A percentile compares a stretch with the other conserved stretches of the same genome.
Evolutionary conservation across 78 protist species (phyloP).

Genomic region (Dictyostelium brefeldianum): DNA sequence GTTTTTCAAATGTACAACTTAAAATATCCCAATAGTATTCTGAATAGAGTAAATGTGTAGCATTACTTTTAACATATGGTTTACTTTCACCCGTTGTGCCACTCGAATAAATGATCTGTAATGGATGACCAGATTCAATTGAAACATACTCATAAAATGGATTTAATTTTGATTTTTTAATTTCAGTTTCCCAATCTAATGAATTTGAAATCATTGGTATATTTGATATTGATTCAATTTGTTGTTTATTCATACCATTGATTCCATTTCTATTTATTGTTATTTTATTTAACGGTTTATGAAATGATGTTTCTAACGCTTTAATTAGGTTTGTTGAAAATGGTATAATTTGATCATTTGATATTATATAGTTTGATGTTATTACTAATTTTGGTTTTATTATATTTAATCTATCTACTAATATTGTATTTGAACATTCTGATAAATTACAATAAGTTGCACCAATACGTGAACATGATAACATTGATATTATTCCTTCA

Average conservation of each 20-base stretch:
- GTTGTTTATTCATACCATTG: background rate
- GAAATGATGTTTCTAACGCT: conserved; percentile 32
- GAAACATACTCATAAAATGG: background rate
- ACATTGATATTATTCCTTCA: conserved; percentile 89
- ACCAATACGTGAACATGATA: conserved; percentile 96
- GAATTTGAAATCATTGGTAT: background rate
- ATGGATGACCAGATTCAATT: conserved; percentile 7
- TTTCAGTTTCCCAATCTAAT: conserved; percentile 15
- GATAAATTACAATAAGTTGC: conserved; percentile 80
- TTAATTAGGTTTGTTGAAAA: conserved; percentile 9
- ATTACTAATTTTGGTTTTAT: conserved; percentile 78
- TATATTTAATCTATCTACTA: conserved; percentile 84
- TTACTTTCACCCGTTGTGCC: conserved; percentile 19
- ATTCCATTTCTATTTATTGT: background rate
- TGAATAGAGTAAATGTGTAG: background rate
- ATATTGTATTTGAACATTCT: background rate
- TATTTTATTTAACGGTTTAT: conserved; percentile 17
- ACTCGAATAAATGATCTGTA: background rate
- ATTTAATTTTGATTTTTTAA: background rate
- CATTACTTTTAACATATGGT: conserved; percentile 4
- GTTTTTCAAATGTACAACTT: no score
- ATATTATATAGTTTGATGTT: conserved; percentile 67
- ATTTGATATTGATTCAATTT: background rate
- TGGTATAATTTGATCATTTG: background rate
- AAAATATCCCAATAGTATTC: background rate